These are phyloP conservation scores for Mediolabrus comicus DNA, from an alignment of 108 stramenopile species.

Conservation along the genomic window DNA sequence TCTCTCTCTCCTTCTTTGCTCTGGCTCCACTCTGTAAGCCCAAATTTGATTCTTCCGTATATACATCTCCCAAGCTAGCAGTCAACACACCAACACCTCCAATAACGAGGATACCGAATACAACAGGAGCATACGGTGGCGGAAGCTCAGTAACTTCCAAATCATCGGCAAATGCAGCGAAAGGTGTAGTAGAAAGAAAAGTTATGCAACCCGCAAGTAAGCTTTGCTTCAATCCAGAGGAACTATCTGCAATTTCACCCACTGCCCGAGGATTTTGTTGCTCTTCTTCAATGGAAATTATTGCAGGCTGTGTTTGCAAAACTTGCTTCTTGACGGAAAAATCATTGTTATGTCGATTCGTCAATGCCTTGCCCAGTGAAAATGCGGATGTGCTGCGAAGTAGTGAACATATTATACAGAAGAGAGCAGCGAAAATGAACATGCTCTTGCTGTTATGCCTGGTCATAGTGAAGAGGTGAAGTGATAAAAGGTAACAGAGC, in stretches of 20 bases:
- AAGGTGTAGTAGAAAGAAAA: constrained; percentile 15
- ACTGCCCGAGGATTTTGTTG: background rate
- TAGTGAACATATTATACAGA: background rate
- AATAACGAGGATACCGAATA: constrained; percentile 72
- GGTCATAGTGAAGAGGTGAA: background rate
- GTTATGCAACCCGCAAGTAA: constrained; percentile 13
- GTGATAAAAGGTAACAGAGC: background rate
- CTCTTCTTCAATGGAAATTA: background rate
- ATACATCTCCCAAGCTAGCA: constrained; percentile 69
- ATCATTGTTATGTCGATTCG: background rate
- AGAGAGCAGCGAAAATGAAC: constrained; percentile 2
- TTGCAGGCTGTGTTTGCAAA: background rate
- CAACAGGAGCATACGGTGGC: constrained; percentile 66
- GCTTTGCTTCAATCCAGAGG: background rate
- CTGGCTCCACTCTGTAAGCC: constrained; percentile 78
- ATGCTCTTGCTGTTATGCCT: background rate
- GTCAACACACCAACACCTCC: constrained; percentile 83
- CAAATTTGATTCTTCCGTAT: constrained; percentile 53
- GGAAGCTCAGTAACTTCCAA: constrained; percentile 60
- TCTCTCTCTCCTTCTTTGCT: constrained; percentile 86
- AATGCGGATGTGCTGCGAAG: constrained; percentile 7
- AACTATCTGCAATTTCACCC: background rate
- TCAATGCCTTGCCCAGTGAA: background rate
- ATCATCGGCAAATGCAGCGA: constrained; percentile 40
- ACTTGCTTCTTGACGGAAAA: background rate